Evolutionary conservation across 2,329 filamentous ascomycete species (phyloP), one percentile per base, ranked within the genome.

Genomic region (Trichoderma oligosporum): DNA sequence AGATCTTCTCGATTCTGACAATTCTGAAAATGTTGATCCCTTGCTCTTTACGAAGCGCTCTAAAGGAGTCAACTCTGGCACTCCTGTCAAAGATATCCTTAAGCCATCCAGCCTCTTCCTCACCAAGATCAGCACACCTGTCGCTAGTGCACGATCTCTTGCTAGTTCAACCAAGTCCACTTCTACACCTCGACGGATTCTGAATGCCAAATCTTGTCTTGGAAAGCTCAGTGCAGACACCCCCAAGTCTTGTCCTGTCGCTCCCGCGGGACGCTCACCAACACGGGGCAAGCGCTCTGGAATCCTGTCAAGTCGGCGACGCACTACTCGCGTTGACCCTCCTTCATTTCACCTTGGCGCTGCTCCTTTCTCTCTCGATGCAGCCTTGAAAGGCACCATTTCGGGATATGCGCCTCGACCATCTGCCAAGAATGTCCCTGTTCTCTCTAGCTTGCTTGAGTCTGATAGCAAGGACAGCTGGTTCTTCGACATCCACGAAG

Each of bases 401-500:
- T 76, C 86, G 5, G 78, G 78, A 61, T 87, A 86, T 70, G 74
- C 74, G 3, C 74, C 78, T 44, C 80, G 76, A 24, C 66, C 57
- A 64, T 70, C 70, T 58, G 62, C 61, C 57, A 68, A 56, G 46
- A 64, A 60, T 29, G n/a, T n/a, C n/a, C 61, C 62, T 36, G 62
- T 60, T 25, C 48, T 58, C 14, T 60, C 56, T 59, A 61, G 24
- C 47, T 67, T 81, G 33, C 61, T 73, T 39, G 76, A 77, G 59
- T 68, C 77, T 20, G 77, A 81, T 53, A 71, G 80, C 65, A 82
- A 87, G 68, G 79, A 83, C 31, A 80, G 80, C 58, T 97, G 91
- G 92, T 88, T 88, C 76, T 97, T 99, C 69, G 88, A 93, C 59
- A 97, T 99, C 67, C 87, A 97, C 69, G 90, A 96, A 69, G 93